Percentiles rank a stretch among this genome's conserved stretches.
Conservation (phyloP, 148 eudicot species). For the Spergularia marina region DNA sequence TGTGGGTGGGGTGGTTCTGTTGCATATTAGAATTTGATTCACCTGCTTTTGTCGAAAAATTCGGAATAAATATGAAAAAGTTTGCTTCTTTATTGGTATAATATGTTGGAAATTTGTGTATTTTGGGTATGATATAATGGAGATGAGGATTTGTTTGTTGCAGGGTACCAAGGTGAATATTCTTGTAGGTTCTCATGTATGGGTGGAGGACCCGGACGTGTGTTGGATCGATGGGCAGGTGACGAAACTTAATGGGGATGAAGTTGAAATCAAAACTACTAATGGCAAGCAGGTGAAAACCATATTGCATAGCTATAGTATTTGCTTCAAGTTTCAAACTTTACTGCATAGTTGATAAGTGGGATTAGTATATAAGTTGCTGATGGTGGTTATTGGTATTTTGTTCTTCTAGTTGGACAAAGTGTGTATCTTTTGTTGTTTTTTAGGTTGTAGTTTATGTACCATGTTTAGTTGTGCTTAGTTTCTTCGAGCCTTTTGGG, state of each 20-base stretch:
- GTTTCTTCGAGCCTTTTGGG: neutral
- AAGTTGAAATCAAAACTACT: constrained; percentile 36
- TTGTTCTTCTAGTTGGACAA: neutral
- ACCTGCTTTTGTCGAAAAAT: neutral
- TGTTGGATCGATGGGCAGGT: constrained; percentile 49
- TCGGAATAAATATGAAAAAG: neutral
- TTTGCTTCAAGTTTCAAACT: neutral
- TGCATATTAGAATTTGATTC: no score
- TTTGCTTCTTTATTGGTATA: neutral
- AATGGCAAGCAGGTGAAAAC: constrained; percentile 40
- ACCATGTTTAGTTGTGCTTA: neutral
- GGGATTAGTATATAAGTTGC: neutral
- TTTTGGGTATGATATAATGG: neutral
- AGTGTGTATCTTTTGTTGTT: neutral
- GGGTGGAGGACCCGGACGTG: constrained; percentile 43
- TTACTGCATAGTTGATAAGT: neutral
- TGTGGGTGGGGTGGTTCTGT: neutral
- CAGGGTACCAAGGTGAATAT: constrained; percentile 42
- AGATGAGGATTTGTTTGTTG: constrained; percentile 19
- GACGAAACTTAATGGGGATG: constrained; percentile 36
- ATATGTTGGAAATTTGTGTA: neutral
- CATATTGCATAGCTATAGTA: neutral
- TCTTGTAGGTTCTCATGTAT: constrained; percentile 36
- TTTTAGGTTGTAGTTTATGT: constrained; percentile 7
- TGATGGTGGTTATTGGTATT: neutral